A percentile compares a stretch with the other conserved stretches of the same genome.
Conservation (phyloP, 768 basidiomycete genomes). For the Leccinum pellstonianum region DNA sequence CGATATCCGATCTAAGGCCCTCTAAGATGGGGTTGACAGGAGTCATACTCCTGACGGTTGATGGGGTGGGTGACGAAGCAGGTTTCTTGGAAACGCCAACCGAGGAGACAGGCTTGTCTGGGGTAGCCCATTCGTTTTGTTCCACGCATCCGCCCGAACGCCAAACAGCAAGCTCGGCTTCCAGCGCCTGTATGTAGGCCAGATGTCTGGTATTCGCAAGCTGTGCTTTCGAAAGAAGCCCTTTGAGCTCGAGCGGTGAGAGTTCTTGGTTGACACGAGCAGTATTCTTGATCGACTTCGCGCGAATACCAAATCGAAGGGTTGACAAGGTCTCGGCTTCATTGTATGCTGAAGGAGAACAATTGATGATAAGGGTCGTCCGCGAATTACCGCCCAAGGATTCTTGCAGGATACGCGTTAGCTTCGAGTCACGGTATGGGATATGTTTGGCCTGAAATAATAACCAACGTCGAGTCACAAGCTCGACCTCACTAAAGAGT, state of each 20-base stretch:
- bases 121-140: conserved; percentile 74
- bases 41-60: conserved; percentile 67
- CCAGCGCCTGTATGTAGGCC: conserved; percentile 84
- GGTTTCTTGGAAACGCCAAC: conserved; percentile 47
- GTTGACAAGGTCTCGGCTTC: conserved; percentile 95
- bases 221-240: conserved; percentile 85
- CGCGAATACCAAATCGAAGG: conserved; percentile 98
- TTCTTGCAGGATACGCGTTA: conserved; percentile 98
- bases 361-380: conserved; percentile 98
- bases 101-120: conserved; percentile 53
- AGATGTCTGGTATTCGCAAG: conserved; percentile 79
- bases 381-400: conserved; percentile 94
- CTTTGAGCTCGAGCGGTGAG: conserved; percentile 94
- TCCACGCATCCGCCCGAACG: conserved; percentile 83
- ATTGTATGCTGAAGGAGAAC: conserved; percentile 96
- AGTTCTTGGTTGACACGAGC: conserved; percentile 98
- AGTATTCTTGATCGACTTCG: conserved; percentile 99
- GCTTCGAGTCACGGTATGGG: conserved; percentile 98
- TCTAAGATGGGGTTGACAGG: conserved; percentile 74
- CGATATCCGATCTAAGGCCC: conserved; percentile 65
- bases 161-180: conserved; percentile 91
- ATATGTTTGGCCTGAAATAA: conserved; percentile 82
- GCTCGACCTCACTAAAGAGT: background rate
- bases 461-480: conserved; percentile 7
- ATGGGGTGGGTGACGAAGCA: conserved; percentile 61